These are phyloP conservation scores for Trypanosoma melophagium DNA, from an alignment of 208 protist genomes.

Conservation along the genomic window DNA sequence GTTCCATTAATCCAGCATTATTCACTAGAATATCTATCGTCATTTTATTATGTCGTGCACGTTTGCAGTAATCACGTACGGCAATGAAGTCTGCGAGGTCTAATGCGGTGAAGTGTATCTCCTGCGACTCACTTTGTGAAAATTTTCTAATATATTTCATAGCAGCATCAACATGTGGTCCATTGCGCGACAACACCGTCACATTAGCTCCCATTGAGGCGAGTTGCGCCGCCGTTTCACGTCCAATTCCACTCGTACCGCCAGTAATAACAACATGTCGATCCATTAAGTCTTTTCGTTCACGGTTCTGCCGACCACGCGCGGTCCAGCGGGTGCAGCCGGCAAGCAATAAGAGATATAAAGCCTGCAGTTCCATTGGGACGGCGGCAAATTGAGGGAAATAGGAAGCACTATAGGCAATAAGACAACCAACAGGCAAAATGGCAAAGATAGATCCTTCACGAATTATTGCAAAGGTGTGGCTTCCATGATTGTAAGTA, in stretches of 20 bases:
- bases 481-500: slow-evolving; percentile 67
- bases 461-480: slow-evolving; percentile 64
- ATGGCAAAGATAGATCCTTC: slow-evolving; percentile 52
- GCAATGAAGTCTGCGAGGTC: slow-evolving; percentile 77
- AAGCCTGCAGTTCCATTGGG: slow-evolving; percentile 40
- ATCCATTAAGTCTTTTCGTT: slow-evolving; percentile 45
- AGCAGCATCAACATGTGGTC: slow-evolving; percentile 41
- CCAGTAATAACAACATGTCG: slow-evolving; percentile 70
- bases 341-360: slow-evolving; percentile 42
- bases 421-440: slow-evolving; percentile 55
- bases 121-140: slow-evolving; percentile 18
- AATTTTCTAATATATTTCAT: slow-evolving; percentile 33
- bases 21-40: slow-evolving; percentile 74
- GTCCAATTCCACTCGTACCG: slow-evolving; percentile 73
- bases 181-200: slow-evolving; percentile 47
- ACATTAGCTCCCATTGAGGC: slow-evolving; percentile 68
- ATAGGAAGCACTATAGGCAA: slow-evolving; percentile 41
- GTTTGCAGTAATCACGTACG: slow-evolving; percentile 72
- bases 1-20: slow-evolving; percentile 65
- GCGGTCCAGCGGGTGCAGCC: slow-evolving; percentile 42
- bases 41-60: slow-evolving; percentile 32
- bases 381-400: slow-evolving; percentile 25
- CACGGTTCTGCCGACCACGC: slow-evolving; percentile 39
- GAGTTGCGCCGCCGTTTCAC: slow-evolving; percentile 64
- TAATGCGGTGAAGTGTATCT: slow-evolving; percentile 49